A percentile compares a stretch with the other conserved stretches of the same genome.
Conservation (phyloP, 352 stramenopile species). For the Poterioochromonas sp. region DNA sequence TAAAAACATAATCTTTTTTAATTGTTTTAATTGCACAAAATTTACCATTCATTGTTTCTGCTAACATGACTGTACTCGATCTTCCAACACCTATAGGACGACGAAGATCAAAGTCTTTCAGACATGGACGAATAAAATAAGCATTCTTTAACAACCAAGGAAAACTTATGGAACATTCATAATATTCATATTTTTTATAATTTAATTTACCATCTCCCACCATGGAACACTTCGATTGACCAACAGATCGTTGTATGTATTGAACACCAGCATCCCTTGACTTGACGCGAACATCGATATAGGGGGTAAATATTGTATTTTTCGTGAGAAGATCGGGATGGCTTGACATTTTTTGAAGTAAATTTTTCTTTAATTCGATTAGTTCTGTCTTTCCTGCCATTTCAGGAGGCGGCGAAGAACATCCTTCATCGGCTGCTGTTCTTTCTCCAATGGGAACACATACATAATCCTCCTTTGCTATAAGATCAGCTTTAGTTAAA, state of each 20-base stretch:
- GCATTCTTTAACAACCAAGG: slow-evolving; percentile 18
- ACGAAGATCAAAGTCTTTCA: neutral
- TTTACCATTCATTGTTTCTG: neutral
- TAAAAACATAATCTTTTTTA: slow-evolving; percentile 33
- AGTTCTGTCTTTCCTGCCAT: too few relatives aligned
- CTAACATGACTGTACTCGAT: neutral
- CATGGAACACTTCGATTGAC: neutral
- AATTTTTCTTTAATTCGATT: neutral
- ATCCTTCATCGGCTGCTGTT: too few relatives aligned
- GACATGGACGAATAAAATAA: neutral
- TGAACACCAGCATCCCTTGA: neutral
- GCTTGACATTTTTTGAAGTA: neutral
- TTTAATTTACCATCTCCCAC: neutral
- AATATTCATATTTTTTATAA: neutral
- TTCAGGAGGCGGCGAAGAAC: too few relatives aligned
- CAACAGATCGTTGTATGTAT: neutral
- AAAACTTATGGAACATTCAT: neutral
- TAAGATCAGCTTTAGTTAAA: too few relatives aligned
- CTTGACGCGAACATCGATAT: neutral
- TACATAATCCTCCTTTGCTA: too few relatives aligned
- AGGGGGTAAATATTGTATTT: neutral
- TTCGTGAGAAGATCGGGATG: neutral
- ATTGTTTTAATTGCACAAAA: slow-evolving; percentile 34
- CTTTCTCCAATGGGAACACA: too few relatives aligned
- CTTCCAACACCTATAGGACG: neutral